A percentile compares a stretch with the other conserved stretches of the same genome.
Evolutionary conservation across 129 eudicot genomes (phyloP).

Genomic region (Rutidosis leptorrhynchoides): DNA sequence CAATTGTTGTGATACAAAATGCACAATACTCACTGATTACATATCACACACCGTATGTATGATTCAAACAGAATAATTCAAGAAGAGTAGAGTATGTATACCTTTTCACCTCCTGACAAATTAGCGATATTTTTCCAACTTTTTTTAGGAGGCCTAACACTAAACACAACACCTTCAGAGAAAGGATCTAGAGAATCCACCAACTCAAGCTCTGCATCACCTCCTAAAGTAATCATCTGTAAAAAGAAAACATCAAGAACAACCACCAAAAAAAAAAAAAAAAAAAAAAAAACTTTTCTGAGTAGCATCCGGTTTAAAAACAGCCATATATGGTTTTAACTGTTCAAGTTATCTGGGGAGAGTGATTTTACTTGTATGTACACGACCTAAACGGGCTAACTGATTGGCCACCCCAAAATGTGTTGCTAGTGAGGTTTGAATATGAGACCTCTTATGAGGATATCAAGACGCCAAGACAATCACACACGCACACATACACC

Average conservation of each 20-base stretch:
- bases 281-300: not conserved
- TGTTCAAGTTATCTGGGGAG: too few relatives aligned
- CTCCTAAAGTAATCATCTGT: constrained; percentile 99
- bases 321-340: too few relatives aligned
- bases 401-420: too few relatives aligned
- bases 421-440: too few relatives aligned
- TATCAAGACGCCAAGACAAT: too few relatives aligned
- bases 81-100: constrained; percentile 18
- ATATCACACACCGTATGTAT: not conserved
- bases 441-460: too few relatives aligned
- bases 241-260: constrained; percentile 27
- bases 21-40: not conserved
- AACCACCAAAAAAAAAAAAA: too few relatives aligned
- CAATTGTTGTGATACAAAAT: not conserved
- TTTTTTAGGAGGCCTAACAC: constrained; percentile 97
- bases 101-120: constrained; percentile 99
- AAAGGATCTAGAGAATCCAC: constrained; percentile 98
- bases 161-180: constrained; percentile 96
- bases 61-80: not conserved
- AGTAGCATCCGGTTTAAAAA: not conserved
- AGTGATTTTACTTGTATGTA: too few relatives aligned
- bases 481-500: too few relatives aligned
- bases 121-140: constrained; percentile 98
- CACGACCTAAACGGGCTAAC: too few relatives aligned
- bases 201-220: constrained; percentile 98